Evolutionary conservation across 2,329 filamentous ascomycete genomes (phyloP).

Genomic region (Pseudogymnoascus pannorum): DNA sequence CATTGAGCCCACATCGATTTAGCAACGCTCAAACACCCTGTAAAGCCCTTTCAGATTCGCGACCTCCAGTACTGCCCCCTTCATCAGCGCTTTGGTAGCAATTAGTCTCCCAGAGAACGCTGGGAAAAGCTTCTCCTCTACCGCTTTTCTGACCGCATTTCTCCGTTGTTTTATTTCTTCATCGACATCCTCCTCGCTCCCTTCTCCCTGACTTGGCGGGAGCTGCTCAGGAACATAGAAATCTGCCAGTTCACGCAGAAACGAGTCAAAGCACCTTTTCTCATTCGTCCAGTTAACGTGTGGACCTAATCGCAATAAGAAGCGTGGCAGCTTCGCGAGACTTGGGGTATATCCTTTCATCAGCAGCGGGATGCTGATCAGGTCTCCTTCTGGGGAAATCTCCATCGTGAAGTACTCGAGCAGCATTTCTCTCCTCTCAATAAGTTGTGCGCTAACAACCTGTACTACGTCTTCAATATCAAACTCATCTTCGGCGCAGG

Average conservation of each 20-base stretch:
- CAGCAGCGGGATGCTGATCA: slow-evolving; percentile 74
- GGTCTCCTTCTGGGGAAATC: slow-evolving; percentile 67
- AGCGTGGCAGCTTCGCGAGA: slow-evolving; percentile 78
- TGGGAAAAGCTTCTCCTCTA: slow-evolving; percentile 87
- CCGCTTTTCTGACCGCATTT: slow-evolving; percentile 60
- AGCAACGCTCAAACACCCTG: slow-evolving; percentile 91
- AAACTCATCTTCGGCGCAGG: slow-evolving; percentile 41
- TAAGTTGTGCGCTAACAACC: slow-evolving; percentile 58
- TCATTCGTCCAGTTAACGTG: slow-evolving; percentile 83
- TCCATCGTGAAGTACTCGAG: slow-evolving; percentile 87
- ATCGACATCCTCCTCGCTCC: slow-evolving; percentile 36
- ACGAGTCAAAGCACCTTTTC: slow-evolving; percentile 74
- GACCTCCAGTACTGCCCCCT: slow-evolving; percentile 70
- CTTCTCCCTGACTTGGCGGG: slow-evolving; percentile 42
- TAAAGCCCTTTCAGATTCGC: slow-evolving; percentile 91
- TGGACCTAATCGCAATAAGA: slow-evolving; percentile 81
- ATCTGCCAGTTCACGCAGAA: slow-evolving; percentile 76
- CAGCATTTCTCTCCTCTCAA: slow-evolving; percentile 77
- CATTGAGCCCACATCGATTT: slow-evolving; percentile 22
- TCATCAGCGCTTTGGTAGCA: slow-evolving; percentile 70
- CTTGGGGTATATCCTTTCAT: slow-evolving; percentile 83
- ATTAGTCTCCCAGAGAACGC: slow-evolving; percentile 77
- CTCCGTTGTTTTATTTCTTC: slow-evolving; percentile 51
- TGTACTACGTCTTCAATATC: slow-evolving; percentile 60
- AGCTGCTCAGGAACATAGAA: slow-evolving; percentile 89